Base-by-base conservation (phyloP, 108 stramenopile species). In the Skeletonema costatum region DNA sequence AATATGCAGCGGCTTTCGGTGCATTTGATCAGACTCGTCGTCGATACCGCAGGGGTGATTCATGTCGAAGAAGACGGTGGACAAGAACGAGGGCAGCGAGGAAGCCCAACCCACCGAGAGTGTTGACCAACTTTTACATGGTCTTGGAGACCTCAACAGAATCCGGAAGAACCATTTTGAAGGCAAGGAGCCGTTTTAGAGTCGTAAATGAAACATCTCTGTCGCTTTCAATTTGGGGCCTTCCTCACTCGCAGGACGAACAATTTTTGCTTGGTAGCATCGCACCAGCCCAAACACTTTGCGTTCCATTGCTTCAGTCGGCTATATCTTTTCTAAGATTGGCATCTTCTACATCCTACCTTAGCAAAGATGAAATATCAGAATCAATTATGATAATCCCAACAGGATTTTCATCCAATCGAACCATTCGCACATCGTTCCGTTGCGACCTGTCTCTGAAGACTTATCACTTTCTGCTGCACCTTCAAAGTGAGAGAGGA, bases 1-100 rank as follows among this genome's bases (percentile, higher is more conserved):
- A 92, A 68, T 94, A 94, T 69, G 74, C 80, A n/a, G 75, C 85
- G 32, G 89, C 90, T 66, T 94, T 94, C 70, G 89, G 89, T 68
- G 88, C 86, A 4, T 94, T 94, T 53, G 81, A 74, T 60, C 39
- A 79, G 33, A 42, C 17, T 6, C 67, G 87, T 17, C 88, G 91
- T 12, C 81, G 67, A 38, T 94, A 91, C 73, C 50, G 67, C 38
- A 75, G 87, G 25, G 93, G 93, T 36, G 91, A 89, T 60, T 63
- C 70, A 5, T 94, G 90, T 61, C 76, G 93, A 33, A 76, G 93
- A 25, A 69, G 90, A 42, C 76, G 89, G 7, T 94, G 93, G 93
- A 87, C 86, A 10, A 87, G 93, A 66, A 87, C 86, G 32, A 73
- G 93, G 32, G 87, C 90, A 35, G 81, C 88, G 2, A 81, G 88